These are phyloP conservation scores for Fraxinus baroniana DNA, from an alignment of 305 asterid species.

Conservation along the genomic window DNA sequence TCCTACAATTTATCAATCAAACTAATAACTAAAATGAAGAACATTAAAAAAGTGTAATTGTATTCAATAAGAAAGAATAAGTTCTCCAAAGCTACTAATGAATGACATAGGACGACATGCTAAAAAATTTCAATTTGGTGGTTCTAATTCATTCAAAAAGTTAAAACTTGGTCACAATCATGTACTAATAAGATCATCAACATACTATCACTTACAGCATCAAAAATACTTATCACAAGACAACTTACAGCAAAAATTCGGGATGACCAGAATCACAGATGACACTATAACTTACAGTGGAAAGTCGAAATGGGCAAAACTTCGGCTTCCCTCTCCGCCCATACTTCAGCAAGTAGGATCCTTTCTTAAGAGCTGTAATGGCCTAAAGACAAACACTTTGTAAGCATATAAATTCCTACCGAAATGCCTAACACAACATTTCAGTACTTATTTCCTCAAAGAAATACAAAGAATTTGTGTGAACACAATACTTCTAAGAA, in stretches of 20 bases:
- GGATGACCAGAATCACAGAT: background rate
- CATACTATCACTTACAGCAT: background rate
- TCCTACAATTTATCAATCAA: slow-evolving; percentile 53
- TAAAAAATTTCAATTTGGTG: background rate
- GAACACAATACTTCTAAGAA: background rate
- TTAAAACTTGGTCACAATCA: slow-evolving; percentile 4
- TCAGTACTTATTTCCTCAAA: background rate
- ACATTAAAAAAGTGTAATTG: background rate
- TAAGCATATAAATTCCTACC: slow-evolving; percentile 12
- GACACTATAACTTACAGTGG: slow-evolving; percentile 49
- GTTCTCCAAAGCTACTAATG: background rate
- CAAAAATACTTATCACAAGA: background rate
- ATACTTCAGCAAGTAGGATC: slow-evolving; percentile 85
- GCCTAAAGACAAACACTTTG: slow-evolving; percentile 49
- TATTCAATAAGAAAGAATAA: background rate
- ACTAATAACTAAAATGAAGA: slow-evolving; percentile 15
- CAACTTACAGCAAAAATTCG: background rate
- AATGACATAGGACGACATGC: background rate
- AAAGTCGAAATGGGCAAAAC: slow-evolving; percentile 90
- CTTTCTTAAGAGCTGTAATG: slow-evolving; percentile 81
- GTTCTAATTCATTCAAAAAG: background rate
- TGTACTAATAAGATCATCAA: slow-evolving; percentile 13
- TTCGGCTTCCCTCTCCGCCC: slow-evolving; percentile 96
- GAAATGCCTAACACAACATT: slow-evolving; percentile 15
- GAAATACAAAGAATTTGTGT: background rate